Evolutionary conservation across 257 asterid genomes (phyloP).

Genomic region (Henckelia pumila): DNA sequence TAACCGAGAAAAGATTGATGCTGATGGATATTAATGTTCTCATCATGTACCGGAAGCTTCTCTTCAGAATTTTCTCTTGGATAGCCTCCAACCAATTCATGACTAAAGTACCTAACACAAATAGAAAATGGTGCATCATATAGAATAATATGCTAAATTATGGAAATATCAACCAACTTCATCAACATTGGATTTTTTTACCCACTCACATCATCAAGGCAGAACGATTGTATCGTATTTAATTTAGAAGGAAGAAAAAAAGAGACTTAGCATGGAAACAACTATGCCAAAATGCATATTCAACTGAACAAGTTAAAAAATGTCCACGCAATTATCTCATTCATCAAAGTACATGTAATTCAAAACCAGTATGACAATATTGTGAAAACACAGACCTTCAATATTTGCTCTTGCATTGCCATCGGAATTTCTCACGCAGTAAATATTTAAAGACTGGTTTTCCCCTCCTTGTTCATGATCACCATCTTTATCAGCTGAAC

Average conservation of each 20-base stretch:
- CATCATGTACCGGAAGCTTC: conserved; percentile 46
- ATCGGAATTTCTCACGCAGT: conserved; percentile 23
- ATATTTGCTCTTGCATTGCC: conserved; percentile 32
- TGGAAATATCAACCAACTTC: neutral
- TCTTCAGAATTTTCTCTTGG: conserved; percentile 55
- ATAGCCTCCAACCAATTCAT: conserved; percentile 39
- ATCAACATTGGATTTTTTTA: conserved; percentile 2
- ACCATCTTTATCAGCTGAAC: conserved; percentile 33
- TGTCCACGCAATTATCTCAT: conserved; percentile 1
- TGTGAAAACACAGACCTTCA: conserved; percentile 39
- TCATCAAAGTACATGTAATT: conserved; percentile 16
- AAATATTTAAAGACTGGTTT: conserved; percentile 29
- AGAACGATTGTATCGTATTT: neutral
- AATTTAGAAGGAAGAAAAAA: neutral
- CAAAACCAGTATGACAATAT: conserved; percentile 4
- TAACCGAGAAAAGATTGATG: conserved; percentile 34
- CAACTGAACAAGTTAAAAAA: neutral
- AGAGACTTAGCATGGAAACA: conserved; percentile 11
- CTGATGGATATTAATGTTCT: conserved; percentile 44
- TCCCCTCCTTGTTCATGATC: conserved; percentile 28
- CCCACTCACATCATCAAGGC: conserved; percentile 5
- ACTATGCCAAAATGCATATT: neutral
- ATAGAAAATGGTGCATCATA: neutral
- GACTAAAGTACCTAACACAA: conserved; percentile 45
- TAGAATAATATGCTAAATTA: conserved; percentile 1